Base-by-base conservation (phyloP, 2,329 filamentous ascomycete species). In the Clarireedia hainanense region DNA sequence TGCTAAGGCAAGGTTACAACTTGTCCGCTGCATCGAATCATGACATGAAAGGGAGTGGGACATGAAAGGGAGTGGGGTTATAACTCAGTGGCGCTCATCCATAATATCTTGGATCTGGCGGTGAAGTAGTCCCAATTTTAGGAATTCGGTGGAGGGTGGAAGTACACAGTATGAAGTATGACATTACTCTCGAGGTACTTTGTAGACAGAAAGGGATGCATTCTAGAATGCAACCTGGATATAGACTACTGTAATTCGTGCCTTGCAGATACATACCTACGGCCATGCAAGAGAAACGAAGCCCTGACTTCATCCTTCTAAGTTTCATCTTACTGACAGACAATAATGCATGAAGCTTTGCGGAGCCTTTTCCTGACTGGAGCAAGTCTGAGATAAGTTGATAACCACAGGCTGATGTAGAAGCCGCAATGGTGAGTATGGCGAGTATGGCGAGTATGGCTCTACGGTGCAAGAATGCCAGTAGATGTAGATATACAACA, bases 31-130 rank as follows among this genome's bases (percentile, higher is more conserved):
- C 30, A 39, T 17, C 17, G 9, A 40, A 37, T 50, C 46, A 15
- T 27, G 10, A 20, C 23, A 26, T 50, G 46, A 39, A 26, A 10
- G 47, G 50, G 52, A 55, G 52, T 55, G 37, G 37, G 47, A 20
- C 23, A 26, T 50, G 46, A 39, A 26, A 10, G 47, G 50, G 52
- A 55, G 52, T 55, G 37, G 37, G 47, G 52, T 45, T 50, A n/a
- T 9, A 24, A 15, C 15, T 43, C 46, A 9, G 46, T 42, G 52
- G 52, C 52, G 47, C 49, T 23, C 30, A 36, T 34, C 30, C 10
- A 49, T 12, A 36, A 47, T n/a, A 12, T 3, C 14, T 14, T 45
- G 27, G 20, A 53, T 48, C 52, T 55, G 26, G 52, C 46, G 52
- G 52, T 55, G 46, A 55, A 24, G 30, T 12, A 27, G 14, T 4